Conservation (phyloP, 202 grass and related monocot species). For the Digitaria exilis region DNA sequence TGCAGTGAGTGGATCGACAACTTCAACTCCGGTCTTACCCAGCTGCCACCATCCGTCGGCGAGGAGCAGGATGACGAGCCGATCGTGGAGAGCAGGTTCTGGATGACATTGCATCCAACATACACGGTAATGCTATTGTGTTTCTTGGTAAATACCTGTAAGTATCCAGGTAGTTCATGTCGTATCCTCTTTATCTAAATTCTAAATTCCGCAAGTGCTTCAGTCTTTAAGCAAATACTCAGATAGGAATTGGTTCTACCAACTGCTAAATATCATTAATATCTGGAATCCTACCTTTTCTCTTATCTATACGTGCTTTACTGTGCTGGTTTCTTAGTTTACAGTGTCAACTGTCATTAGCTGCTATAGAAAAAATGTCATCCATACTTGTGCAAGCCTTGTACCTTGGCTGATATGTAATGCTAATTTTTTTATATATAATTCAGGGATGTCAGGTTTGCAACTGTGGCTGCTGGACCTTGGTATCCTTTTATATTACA, state of each 20-base stretch:
- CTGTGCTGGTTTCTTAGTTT: slow-evolving; percentile 8
- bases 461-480: slow-evolving; percentile 91
- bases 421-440: not conserved
- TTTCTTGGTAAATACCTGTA: not conserved
- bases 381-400: not conserved
- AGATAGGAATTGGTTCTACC: not conserved
- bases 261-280: not conserved
- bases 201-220: not conserved
- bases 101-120: slow-evolving; percentile 93
- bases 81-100: no score
- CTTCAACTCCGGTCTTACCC: no score
- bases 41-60: no score
- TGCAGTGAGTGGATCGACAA: no score
- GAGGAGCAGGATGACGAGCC: no score
- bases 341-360: not conserved
- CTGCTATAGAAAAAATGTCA: not conserved
- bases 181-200: not conserved
- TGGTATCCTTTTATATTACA: no score
- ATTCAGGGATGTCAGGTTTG: slow-evolving; percentile 94
- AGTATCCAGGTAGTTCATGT: not conserved
- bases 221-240: not conserved
- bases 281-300: not conserved
- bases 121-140: slow-evolving; percentile 67
- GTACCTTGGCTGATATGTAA: slow-evolving; percentile 3
- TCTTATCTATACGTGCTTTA: not conserved